A percentile compares a stretch with the other conserved stretches of the same genome.
Evolutionary conservation across 345 rosid species (phyloP).

Genomic region (Pseudoturritis turrita): DNA sequence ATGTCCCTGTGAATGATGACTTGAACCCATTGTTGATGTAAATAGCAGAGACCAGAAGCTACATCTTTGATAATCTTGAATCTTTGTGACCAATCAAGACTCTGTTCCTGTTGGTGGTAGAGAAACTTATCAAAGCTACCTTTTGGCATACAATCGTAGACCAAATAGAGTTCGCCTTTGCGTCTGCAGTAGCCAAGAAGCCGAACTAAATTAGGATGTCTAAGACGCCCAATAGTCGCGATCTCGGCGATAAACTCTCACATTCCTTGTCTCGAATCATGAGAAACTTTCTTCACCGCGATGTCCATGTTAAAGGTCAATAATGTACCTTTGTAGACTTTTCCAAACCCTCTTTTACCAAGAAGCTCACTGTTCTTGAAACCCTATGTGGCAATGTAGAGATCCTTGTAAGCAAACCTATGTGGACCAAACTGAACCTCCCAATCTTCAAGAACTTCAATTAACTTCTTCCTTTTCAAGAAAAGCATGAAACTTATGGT

Average conservation of each 20-base stretch:
- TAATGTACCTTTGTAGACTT: conserved; percentile 41
- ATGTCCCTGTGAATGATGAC: conserved; percentile 42
- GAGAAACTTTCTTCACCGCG: conserved; percentile 46
- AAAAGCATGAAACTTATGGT: conserved; percentile 10
- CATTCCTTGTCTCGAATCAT: conserved; percentile 44
- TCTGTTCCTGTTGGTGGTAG: conserved; percentile 1
- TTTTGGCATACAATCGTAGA: conserved; percentile 43
- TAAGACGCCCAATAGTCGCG: conserved; percentile 35
- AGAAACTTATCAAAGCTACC: conserved; percentile 39
- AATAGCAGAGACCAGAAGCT: conserved; percentile 38
- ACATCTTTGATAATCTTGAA: conserved; percentile 35
- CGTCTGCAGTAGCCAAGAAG: conserved; percentile 43
- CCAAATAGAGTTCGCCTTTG: conserved; percentile 34
- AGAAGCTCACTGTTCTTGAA: conserved; percentile 41
- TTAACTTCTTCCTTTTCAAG: conserved; percentile 25
- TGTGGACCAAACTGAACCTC: conserved; percentile 44
- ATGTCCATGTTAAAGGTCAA: conserved; percentile 24
- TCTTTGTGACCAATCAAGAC: conserved; percentile 40
- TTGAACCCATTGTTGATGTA: conserved; percentile 46
- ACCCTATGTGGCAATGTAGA: conserved; percentile 40
- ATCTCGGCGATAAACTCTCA: conserved; percentile 46
- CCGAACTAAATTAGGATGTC: conserved; percentile 42
- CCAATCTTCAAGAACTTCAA: conserved; percentile 42
- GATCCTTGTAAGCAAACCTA: conserved; percentile 34
- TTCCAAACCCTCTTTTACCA: conserved; percentile 46